Conservation (phyloP, 2,329 filamentous ascomycete species). For the Microdochium bolleyi region DNA sequence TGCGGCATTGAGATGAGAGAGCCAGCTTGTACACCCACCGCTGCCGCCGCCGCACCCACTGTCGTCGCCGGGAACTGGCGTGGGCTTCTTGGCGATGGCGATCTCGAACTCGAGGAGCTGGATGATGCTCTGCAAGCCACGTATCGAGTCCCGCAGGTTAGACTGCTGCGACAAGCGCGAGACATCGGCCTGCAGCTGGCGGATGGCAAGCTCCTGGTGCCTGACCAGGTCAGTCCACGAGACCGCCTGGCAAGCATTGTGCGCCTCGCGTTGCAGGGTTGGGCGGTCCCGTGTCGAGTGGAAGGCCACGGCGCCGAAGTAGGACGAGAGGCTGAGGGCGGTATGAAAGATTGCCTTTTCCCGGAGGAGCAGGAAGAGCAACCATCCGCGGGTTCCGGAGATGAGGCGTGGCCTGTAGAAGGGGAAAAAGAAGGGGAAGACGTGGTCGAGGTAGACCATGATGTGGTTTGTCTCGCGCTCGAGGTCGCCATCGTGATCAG, state of each 20-base stretch:
- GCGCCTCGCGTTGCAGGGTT: constrained; percentile 13
- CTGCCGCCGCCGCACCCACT: neutral
- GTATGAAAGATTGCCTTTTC: constrained; percentile 52
- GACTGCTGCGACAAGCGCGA: constrained; percentile 7
- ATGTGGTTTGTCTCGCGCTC: constrained; percentile 26
- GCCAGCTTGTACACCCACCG: constrained; percentile 29
- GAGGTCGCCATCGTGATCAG: neutral
- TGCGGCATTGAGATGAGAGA: constrained; percentile 40
- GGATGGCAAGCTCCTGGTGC: constrained; percentile 35
- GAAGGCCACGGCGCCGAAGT: constrained; percentile 44
- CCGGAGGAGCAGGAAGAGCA: constrained; percentile 46
- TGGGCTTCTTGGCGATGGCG: constrained; percentile 27
- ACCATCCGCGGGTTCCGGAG: constrained; percentile 51
- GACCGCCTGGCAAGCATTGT: constrained; percentile 23
- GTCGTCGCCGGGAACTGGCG: neutral
- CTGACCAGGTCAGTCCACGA: constrained; percentile 31
- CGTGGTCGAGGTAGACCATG: constrained; percentile 54
- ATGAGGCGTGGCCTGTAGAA: constrained; percentile 50
- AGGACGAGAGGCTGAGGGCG: constrained; percentile 45
- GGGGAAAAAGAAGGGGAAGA: constrained; percentile 56
- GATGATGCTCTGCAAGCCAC: constrained; percentile 40
- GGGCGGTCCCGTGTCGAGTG: constrained; percentile 10
- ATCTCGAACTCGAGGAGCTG: constrained; percentile 48
- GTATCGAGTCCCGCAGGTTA: constrained; percentile 24
- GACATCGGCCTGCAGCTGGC: constrained; percentile 34